A percentile compares a stretch with the other conserved stretches of the same genome.
Evolutionary conservation across 2,329 filamentous ascomycete genomes (phyloP).

Genomic region (Cladophialophora carrionii): DNA sequence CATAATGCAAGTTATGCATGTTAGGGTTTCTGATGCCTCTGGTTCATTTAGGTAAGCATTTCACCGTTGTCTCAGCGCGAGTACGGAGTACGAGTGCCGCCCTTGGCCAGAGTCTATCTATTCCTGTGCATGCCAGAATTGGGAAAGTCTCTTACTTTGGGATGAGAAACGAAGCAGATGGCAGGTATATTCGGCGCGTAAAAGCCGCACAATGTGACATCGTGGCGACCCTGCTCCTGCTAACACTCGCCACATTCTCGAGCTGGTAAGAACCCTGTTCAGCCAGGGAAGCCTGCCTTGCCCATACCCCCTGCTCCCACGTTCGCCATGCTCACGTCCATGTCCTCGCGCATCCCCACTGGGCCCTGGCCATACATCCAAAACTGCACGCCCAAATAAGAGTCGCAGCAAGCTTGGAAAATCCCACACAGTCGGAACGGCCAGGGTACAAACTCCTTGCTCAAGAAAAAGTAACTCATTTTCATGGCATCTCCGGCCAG

Average conservation of each 20-base stretch:
- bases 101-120: not conserved
- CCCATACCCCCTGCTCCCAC: conserved; percentile 16
- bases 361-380: conserved; percentile 49
- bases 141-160: not conserved
- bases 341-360: conserved; percentile 17
- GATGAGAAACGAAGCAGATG: conserved; percentile 4
- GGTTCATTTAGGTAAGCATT: not conserved
- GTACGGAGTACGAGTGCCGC: not conserved
- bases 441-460: conserved; percentile 50
- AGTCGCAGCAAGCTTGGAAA: conserved; percentile 54
- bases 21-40: not conserved
- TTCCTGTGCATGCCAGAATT: not conserved
- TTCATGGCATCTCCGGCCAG: conserved; percentile 56
- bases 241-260: not conserved
- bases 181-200: not conserved
- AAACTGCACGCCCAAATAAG: conserved; percentile 53
- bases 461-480: conserved; percentile 55
- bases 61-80: not conserved
- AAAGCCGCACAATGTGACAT: not conserved
- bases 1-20: not conserved
- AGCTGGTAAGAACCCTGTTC: conserved; percentile 10
- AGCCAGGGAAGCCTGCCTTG: conserved; percentile 30
- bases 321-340: conserved; percentile 25
- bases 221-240: not conserved
- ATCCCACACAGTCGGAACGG: conserved; percentile 55